These are phyloP conservation scores for Rhexocercosporidium sp. DNA, from an alignment of 2,329 filamentous ascomycete genomes.

Conservation along the genomic window DNA sequence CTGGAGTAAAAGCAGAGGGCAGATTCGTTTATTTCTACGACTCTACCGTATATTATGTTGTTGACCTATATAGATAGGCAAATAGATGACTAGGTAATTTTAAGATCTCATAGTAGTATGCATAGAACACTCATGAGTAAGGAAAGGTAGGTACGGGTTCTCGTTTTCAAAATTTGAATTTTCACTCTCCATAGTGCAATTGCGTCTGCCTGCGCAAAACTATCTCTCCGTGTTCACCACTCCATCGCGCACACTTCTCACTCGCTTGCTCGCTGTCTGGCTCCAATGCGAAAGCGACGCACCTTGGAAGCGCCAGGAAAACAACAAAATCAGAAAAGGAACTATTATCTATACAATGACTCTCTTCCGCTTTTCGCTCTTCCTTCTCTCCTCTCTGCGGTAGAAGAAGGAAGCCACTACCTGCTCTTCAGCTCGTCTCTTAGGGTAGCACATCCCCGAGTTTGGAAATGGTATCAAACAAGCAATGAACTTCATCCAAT, in stretches of 20 bases:
- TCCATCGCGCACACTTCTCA: too few relatives aligned
- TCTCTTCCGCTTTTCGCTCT: not conserved
- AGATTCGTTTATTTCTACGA: too few relatives aligned
- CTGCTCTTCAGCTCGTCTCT: not conserved
- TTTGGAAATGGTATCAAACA: conserved; percentile 13
- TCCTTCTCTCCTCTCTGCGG: not conserved
- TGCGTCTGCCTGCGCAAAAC: conserved; percentile 8
- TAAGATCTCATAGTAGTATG: not conserved
- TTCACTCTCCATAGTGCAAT: not conserved
- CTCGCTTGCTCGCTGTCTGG: conserved; percentile 2
- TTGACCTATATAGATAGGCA: not conserved
- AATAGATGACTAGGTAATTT: not conserved
- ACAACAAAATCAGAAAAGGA: conserved; percentile 8
- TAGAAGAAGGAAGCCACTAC: not conserved
- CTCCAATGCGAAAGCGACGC: conserved; percentile 3
- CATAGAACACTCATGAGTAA: not conserved
- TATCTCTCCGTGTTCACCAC: conserved; percentile 4
- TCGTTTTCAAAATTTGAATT: not conserved
- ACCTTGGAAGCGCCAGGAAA: not conserved
- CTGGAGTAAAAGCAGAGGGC: too few relatives aligned
- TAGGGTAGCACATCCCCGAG: not conserved
- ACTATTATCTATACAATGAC: conserved; percentile 13
- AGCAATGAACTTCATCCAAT: conserved; percentile 9
- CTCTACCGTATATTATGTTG: too few relatives aligned
- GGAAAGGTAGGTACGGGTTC: not conserved